phyloP scores from a whole-genome alignment of 495 filamentous ascomycete genomes.

The Melanomma pulvis-pyrius region DNA sequence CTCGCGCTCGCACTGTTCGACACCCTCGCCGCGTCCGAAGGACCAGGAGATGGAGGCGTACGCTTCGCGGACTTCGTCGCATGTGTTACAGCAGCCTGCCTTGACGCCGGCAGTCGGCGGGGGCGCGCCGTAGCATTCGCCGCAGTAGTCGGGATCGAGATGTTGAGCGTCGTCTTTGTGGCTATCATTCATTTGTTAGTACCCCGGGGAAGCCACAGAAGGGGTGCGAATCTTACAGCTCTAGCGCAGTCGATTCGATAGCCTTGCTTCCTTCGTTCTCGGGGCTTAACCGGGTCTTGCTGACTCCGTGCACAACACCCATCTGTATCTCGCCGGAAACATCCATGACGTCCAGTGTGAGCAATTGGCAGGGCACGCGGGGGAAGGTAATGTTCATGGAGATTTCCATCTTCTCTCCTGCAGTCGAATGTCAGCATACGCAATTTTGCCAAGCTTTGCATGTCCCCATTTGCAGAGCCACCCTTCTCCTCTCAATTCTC shows the following conservation, averaged over 20 bases:
- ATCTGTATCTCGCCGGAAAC: conserved; percentile 95
- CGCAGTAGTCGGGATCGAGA: conserved; percentile 90
- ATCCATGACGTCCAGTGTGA: conserved; percentile 98
- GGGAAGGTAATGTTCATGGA: conserved; percentile 98
- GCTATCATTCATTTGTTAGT: conserved; percentile 46
- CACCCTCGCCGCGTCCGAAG: conserved; percentile 85
- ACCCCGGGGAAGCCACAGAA: neutral
- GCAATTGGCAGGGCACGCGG: conserved; percentile 86
- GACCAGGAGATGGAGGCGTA: conserved; percentile 89
- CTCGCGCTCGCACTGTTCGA: conserved; percentile 94
- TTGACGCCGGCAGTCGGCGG: conserved; percentile 70
- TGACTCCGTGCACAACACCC: conserved; percentile 88
- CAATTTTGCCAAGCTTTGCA: neutral
- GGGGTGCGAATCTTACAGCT: conserved; percentile 62
- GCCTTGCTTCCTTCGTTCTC: conserved; percentile 73
- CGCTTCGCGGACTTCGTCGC: conserved; percentile 92
- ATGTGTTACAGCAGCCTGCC: conserved; percentile 90
- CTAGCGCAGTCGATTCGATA: conserved; percentile 71
- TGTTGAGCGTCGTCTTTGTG: conserved; percentile 67
- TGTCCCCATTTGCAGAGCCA: neutral
- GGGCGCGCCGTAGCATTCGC: conserved; percentile 84
- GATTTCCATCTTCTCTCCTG: conserved; percentile 97
- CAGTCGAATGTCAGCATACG: conserved; percentile 11
- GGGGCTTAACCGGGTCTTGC: conserved; percentile 78
- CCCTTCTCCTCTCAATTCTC: neutral